These are phyloP conservation scores for Hypoxylon sp. DNA, from an alignment of 2,329 filamentous ascomycete species.

Conservation along the genomic window DNA sequence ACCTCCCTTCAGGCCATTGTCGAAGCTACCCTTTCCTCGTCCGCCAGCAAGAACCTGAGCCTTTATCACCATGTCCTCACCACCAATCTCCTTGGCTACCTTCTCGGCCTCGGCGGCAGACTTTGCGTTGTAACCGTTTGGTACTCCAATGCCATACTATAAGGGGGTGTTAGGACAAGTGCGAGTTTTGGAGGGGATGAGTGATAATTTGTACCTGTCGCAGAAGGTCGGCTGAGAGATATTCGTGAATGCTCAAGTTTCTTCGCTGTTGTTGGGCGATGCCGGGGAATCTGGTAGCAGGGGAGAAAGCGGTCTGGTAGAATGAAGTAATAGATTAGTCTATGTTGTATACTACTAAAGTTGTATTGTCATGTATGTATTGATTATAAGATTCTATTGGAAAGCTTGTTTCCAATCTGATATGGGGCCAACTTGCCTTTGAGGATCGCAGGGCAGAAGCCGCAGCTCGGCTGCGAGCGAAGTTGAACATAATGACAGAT, in stretches of 20 bases:
- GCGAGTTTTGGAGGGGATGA: conserved; percentile 13
- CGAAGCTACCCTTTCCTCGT: conserved; percentile 96
- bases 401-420: conserved; percentile 29
- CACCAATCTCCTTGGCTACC: conserved; percentile 89
- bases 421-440: conserved; percentile 65
- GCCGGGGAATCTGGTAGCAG: conserved; percentile 67
- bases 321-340: conserved; percentile 40
- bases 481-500: conserved; percentile 77
- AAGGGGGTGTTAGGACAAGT: conserved; percentile 40
- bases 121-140: conserved; percentile 86
- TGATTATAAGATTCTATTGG: no score
- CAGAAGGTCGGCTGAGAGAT: conserved; percentile 92
- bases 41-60: conserved; percentile 98
- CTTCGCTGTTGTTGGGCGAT: conserved; percentile 80
- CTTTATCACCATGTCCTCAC: conserved; percentile 99
- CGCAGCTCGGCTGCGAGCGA: conserved; percentile 83
- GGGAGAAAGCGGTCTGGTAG: conserved; percentile 52
- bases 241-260: conserved; percentile 97
- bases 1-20: conserved; percentile 98
- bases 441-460: conserved; percentile 80
- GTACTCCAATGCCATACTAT: conserved; percentile 93
- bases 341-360: conserved; percentile 34
- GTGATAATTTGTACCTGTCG: conserved; percentile 64
- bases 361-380: no score
- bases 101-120: conserved; percentile 87